Conservation (phyloP, 176 grass and related monocot species). For the Hyparrhenia diplandra region DNA sequence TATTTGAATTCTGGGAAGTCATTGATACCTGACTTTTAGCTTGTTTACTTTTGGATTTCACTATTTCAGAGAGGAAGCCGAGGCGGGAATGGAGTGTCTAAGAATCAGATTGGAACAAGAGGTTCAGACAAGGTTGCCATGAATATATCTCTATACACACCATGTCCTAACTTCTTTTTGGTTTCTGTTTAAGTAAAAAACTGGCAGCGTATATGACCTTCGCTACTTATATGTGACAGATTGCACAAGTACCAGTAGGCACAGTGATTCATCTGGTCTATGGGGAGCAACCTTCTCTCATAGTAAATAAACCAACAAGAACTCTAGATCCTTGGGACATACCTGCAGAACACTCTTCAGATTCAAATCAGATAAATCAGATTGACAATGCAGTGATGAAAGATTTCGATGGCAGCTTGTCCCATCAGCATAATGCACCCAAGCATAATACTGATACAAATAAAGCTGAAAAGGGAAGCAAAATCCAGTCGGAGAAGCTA, state of each 20-base stretch:
- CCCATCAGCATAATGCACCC: too few species aligned
- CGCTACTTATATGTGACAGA: conserved; percentile 30
- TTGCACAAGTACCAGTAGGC: conserved; percentile 69
- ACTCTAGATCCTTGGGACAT: conserved; percentile 68
- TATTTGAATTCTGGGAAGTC: not conserved
- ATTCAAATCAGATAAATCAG: not conserved
- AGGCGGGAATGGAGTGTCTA: conserved; percentile 58
- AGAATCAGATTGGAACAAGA: conserved; percentile 63
- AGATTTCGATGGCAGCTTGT: too few species aligned
- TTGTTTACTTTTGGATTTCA: not conserved
- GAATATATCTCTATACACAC: not conserved
- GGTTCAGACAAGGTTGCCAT: conserved; percentile 58
- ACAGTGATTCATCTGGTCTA: conserved; percentile 83
- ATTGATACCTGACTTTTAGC: conserved; percentile 3
- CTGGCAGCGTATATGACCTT: not conserved
- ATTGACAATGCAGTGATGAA: too few species aligned
- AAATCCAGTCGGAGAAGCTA: too few species aligned
- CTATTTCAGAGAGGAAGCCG: conserved; percentile 59
- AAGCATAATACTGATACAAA: too few species aligned
- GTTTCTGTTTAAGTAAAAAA: not conserved
- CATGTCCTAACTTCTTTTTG: not conserved
- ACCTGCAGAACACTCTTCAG: conserved; percentile 22
- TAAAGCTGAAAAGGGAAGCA: too few species aligned
- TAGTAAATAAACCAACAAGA: conserved; percentile 34
- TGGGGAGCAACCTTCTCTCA: conserved; percentile 48